Evolutionary conservation across 805 yeast species (phyloP).

Genomic region (Dipodascopsis tothii): DNA sequence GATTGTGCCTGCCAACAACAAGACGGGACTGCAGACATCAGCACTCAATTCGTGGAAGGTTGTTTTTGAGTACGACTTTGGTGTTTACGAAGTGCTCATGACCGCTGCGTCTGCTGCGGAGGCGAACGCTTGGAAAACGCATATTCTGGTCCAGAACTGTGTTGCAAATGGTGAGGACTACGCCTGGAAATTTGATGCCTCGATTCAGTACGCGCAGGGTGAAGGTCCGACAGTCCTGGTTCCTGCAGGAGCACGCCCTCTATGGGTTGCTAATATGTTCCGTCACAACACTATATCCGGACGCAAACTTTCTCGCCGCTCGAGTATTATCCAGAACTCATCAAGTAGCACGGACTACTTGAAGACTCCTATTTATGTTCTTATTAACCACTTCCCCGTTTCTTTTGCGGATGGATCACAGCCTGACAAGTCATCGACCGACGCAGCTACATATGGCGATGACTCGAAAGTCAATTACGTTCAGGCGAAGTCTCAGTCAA

Average conservation of each 20-base stretch:
- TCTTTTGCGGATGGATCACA: neutral
- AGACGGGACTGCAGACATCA: conserved; percentile 11
- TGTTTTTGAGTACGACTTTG: conserved; percentile 15
- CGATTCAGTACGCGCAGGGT: neutral
- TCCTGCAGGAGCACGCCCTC: conserved; percentile 4
- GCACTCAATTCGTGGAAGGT: conserved; percentile 12
- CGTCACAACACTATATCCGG: neutral
- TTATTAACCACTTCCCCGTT: conserved; percentile 3
- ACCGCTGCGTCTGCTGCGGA: conserved; percentile 18
- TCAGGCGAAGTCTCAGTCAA: no score
- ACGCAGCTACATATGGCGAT: neutral
- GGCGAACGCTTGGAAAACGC: conserved; percentile 10
- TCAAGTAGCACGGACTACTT: neutral
- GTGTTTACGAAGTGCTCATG: conserved; percentile 14
- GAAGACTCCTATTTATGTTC: conserved; percentile 2
- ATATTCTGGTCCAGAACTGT: conserved; percentile 8
- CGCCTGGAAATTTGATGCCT: conserved; percentile 6
- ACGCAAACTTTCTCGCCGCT: neutral
- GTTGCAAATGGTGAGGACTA: conserved; percentile 3
- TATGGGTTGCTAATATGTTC: conserved; percentile 4
- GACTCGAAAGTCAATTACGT: no score
- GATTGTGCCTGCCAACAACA: conserved; percentile 3
- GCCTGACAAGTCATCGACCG: neutral
- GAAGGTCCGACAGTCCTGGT: conserved; percentile 6
- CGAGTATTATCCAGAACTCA: neutral